A percentile compares a stretch with the other conserved stretches of the same genome.
Evolutionary conservation across 169 alveolate species (phyloP).

Genomic region (Plasmodium vinckei): DNA sequence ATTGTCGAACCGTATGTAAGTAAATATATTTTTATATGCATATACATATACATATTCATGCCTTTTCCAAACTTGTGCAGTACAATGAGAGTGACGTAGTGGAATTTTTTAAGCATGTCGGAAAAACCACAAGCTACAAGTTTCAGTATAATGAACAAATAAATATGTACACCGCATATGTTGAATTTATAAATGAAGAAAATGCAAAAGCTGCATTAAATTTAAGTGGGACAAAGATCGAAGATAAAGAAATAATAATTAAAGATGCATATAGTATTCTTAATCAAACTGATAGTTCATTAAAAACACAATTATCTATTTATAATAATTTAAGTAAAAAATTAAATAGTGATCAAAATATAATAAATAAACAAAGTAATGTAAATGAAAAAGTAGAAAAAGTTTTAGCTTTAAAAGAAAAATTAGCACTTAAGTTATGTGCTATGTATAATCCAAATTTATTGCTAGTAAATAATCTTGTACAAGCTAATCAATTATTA

Average conservation of each 20-base stretch:
- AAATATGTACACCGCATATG: slow-evolving; percentile 57
- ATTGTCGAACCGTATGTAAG: not conserved
- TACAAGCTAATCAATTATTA: slow-evolving; percentile 9
- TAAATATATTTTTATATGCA: not conserved
- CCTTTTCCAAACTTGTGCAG: slow-evolving; percentile 10
- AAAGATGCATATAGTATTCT: slow-evolving; percentile 75
- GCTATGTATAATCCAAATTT: slow-evolving; percentile 70
- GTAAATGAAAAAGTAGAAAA: slow-evolving; percentile 78
- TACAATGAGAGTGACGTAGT: slow-evolving; percentile 70
- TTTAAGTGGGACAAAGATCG: slow-evolving; percentile 63
- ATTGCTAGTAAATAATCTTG: slow-evolving; percentile 38
- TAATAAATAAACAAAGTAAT: slow-evolving; percentile 6
- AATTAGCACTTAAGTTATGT: slow-evolving; percentile 62
- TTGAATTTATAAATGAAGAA: slow-evolving; percentile 77
- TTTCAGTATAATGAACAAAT: slow-evolving; percentile 49
- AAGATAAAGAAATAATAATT: slow-evolving; percentile 33
- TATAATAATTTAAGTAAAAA: not conserved
- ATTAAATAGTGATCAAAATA: not conserved
- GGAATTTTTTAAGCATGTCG: slow-evolving; percentile 74
- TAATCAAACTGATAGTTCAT: slow-evolving; percentile 17
- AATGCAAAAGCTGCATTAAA: slow-evolving; percentile 79
- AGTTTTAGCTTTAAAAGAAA: slow-evolving; percentile 74
- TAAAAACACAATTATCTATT: slow-evolving; percentile 35
- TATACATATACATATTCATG: not conserved
- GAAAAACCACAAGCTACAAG: slow-evolving; percentile 69